Conservation (phyloP, 2,329 filamentous ascomycete genomes). For the Fusarium sp. region DNA sequence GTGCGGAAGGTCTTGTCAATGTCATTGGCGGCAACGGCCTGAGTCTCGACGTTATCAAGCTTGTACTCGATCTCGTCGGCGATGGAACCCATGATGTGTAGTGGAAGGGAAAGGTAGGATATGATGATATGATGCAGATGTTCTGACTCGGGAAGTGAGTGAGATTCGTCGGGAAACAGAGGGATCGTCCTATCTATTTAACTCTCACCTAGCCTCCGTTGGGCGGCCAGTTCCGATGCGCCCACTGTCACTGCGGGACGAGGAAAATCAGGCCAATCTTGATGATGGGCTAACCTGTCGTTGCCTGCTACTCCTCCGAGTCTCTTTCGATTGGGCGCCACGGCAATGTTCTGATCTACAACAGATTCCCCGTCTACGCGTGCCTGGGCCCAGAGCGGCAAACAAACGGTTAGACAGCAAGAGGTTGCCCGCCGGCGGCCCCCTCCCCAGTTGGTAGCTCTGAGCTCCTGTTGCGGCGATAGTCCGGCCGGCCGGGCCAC, state of each 20-base stretch:
- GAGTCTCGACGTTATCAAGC: conserved; percentile 66
- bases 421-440: background rate
- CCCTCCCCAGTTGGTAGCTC: background rate
- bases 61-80: conserved; percentile 65
- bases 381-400: background rate
- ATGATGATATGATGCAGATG: background rate
- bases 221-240: conserved; percentile 50
- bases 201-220: conserved; percentile 25
- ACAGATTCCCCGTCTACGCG: conserved; percentile 7
- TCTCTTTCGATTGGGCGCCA: conserved; percentile 27
- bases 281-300: conserved; percentile 14
- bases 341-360: conserved; percentile 4
- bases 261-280: conserved; percentile 10
- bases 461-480: conserved; percentile 2
- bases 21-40: conserved; percentile 61
- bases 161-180: conserved; percentile 1
- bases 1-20: conserved; percentile 74
- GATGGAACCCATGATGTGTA: conserved; percentile 50
- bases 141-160: background rate
- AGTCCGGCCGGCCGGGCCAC: conserved; percentile 21
- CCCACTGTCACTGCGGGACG: background rate
- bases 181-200: conserved; percentile 37
- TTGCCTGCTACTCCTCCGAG: conserved; percentile 4
- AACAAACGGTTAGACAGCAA: background rate
- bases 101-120: background rate